These are phyloP conservation scores for Alternaria incomplexa DNA, from an alignment of 2,329 filamentous ascomycete genomes.

Conservation along the genomic window DNA sequence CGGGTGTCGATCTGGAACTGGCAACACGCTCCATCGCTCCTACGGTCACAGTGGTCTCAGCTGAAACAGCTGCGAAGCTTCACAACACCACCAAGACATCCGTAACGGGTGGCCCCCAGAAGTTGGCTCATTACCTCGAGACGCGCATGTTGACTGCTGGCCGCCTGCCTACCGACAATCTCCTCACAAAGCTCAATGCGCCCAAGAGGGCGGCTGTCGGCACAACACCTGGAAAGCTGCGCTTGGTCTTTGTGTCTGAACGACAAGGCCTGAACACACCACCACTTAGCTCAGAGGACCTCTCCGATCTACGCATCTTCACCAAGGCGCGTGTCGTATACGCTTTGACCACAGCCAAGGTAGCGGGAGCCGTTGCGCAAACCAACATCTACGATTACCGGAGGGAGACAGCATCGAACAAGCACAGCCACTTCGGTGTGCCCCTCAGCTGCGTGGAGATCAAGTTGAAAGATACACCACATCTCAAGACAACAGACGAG, in stretches of 20 bases:
- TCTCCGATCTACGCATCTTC: constrained; percentile 83
- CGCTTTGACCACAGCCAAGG: constrained; percentile 77
- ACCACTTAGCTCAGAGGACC: constrained; percentile 69
- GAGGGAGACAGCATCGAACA: constrained; percentile 48
- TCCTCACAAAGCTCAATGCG: constrained; percentile 68
- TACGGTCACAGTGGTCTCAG: constrained; percentile 80
- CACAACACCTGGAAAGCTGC: constrained; percentile 72
- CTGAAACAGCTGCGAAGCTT: constrained; percentile 72
- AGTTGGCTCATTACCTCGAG: constrained; percentile 73
- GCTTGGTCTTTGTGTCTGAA: constrained; percentile 81
- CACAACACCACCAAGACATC: constrained; percentile 67
- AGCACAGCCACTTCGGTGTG: constrained; percentile 75
- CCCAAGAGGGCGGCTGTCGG: constrained; percentile 65
- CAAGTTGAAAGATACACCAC: constrained; percentile 68
- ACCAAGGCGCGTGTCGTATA: constrained; percentile 82
- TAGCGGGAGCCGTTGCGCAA: constrained; percentile 90
- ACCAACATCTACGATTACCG: constrained; percentile 89
- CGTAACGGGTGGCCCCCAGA: constrained; percentile 68
- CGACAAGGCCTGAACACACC: constrained; percentile 67
- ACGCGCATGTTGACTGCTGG: constrained; percentile 74
- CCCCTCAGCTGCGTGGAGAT: constrained; percentile 83
- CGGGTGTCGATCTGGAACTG: constrained; percentile 71
- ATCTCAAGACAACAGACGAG: constrained; percentile 68
- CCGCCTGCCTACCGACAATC: constrained; percentile 71
- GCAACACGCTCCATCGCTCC: constrained; percentile 78